phyloP scores from a whole-genome alignment of 1,284 basidiomycete species.

The Ceratobasidium papillatum region DNA sequence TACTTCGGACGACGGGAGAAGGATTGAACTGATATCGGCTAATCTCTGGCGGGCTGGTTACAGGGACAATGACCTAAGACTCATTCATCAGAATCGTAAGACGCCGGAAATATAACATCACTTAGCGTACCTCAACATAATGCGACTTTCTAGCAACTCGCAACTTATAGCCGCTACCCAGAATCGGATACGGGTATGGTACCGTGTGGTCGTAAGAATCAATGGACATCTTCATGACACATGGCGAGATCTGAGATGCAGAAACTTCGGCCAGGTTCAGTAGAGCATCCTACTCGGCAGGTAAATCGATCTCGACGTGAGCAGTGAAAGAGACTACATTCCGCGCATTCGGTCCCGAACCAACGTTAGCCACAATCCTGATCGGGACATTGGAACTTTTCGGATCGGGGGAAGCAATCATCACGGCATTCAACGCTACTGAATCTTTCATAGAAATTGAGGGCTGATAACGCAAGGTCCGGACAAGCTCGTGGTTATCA shows the following conservation, averaged over 20 bases:
- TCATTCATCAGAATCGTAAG: slow-evolving; percentile 32
- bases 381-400: background rate
- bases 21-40: slow-evolving; percentile 49
- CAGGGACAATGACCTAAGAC: slow-evolving; percentile 50
- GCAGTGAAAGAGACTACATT: slow-evolving; percentile 48
- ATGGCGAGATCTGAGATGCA: slow-evolving; percentile 52
- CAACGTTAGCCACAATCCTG: background rate
- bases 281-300: slow-evolving; percentile 51
- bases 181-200: slow-evolving; percentile 54
- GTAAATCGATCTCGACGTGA: slow-evolving; percentile 49
- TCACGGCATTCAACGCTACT: background rate
- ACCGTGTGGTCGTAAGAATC: slow-evolving; percentile 48
- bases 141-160: slow-evolving; percentile 62
- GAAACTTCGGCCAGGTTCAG: slow-evolving; percentile 44
- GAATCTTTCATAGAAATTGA: too few species aligned
- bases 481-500: slow-evolving; percentile 50
- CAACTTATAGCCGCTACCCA: slow-evolving; percentile 52
- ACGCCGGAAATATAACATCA: background rate
- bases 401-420: background rate
- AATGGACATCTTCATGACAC: slow-evolving; percentile 50
- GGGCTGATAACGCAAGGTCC: slow-evolving; percentile 48
- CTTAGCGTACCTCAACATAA: slow-evolving; percentile 59
- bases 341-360: background rate
- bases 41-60: slow-evolving; percentile 47
- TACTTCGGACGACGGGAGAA: slow-evolving; percentile 48